Evolutionary conservation across 73 alveolate species (phyloP).

Genomic region (Urostyla sp.): DNA sequence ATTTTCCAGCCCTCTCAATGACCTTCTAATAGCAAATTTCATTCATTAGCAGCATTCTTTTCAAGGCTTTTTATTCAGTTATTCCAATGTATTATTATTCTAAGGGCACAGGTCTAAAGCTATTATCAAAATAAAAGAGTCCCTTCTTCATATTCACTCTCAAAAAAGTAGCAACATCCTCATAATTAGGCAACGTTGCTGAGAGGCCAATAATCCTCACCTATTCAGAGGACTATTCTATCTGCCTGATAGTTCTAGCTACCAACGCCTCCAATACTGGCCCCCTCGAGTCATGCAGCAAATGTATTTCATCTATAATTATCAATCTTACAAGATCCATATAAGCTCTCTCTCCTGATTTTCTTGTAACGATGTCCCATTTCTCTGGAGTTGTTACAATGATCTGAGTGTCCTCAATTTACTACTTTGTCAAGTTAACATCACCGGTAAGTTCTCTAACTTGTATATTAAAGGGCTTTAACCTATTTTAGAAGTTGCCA

Average conservation of each 20-base stretch:
- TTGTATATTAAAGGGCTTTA: conserved; percentile 83
- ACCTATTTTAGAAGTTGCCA: conserved; percentile 93
- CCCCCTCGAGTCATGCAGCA: conserved; percentile 99
- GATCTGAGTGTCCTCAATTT: conserved; percentile 96
- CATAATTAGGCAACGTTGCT: conserved; percentile 99
- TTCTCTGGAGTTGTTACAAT: conserved; percentile 99
- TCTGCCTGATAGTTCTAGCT: conserved; percentile 97
- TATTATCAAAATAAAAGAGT: conserved; percentile 95
- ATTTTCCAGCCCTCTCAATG: conserved; percentile 93
- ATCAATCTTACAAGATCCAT: conserved; percentile 94
- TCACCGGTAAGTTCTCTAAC: conserved; percentile 99
- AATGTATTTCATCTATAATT: conserved; percentile 99
- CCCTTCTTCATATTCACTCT: conserved; percentile 94
- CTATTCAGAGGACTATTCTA: conserved; percentile 90
- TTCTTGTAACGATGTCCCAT: conserved; percentile 99
- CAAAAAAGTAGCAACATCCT: conserved; percentile 97
- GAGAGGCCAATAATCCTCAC: conserved; percentile 98
- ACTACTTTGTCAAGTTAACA: conserved; percentile 91
- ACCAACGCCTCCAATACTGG: conserved; percentile 99
- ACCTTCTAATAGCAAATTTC: conserved; percentile 99
- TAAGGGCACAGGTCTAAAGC: conserved; percentile 99
- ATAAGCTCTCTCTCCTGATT: conserved; percentile 96
- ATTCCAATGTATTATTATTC: conserved; percentile 96
- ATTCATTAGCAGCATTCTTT: conserved; percentile 95
- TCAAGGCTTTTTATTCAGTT: conserved; percentile 99